Evolutionary conservation across 2,329 filamentous ascomycete species (phyloP).

Genomic region (Phaeoacremonium minimum): DNA sequence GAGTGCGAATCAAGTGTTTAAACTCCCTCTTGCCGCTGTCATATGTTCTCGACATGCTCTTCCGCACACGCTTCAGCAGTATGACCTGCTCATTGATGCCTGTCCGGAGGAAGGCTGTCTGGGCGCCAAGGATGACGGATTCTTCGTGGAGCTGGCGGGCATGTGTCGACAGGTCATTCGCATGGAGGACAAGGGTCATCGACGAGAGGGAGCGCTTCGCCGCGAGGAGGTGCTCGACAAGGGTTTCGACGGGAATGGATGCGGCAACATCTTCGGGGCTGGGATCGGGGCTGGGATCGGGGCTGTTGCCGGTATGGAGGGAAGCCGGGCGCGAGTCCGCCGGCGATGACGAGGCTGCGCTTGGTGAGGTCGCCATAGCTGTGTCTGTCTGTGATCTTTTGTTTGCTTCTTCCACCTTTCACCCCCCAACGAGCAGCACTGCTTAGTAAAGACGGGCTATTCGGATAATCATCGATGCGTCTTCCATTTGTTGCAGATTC

Average conservation of each 20-base stretch:
- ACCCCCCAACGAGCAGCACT: too few relatives aligned
- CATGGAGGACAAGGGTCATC: constrained; percentile 76
- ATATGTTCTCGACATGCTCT: constrained; percentile 49
- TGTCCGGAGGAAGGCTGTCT: constrained; percentile 62
- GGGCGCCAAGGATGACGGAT: constrained; percentile 66
- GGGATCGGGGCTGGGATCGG: not conserved
- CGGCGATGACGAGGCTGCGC: constrained; percentile 9
- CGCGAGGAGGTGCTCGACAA: constrained; percentile 79
- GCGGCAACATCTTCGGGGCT: constrained; percentile 23
- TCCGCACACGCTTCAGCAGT: constrained; percentile 46
- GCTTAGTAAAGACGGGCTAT: too few relatives aligned
- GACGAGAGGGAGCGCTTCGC: constrained; percentile 85
- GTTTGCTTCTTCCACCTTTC: not conserved
- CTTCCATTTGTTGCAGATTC: too few relatives aligned
- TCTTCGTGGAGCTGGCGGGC: constrained; percentile 76
- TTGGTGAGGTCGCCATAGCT: constrained; percentile 5
- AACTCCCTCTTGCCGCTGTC: constrained; percentile 57
- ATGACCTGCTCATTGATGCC: constrained; percentile 55
- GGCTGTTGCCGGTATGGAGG: constrained; percentile 1
- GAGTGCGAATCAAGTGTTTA: constrained; percentile 53
- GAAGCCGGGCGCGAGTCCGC: constrained; percentile 3
- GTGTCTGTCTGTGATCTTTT: too few relatives aligned
- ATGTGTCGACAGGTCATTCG: constrained; percentile 77
- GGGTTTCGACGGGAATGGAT: constrained; percentile 60
- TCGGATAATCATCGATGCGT: too few relatives aligned